phyloP scores from a whole-genome alignment of 805 yeast species.

The Saccharomycopsis schoenii region DNA sequence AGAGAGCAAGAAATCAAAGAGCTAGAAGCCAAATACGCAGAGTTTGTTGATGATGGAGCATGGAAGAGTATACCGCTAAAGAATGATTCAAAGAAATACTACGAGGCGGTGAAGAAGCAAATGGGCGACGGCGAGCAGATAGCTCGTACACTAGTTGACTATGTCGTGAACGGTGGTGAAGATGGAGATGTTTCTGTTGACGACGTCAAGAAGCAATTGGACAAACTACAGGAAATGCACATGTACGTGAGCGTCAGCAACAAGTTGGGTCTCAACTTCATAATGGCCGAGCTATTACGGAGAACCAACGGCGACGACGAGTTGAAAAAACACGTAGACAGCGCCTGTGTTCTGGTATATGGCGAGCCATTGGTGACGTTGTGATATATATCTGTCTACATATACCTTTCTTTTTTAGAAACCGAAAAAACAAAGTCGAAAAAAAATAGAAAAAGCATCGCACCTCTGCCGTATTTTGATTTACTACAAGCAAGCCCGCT shows the following conservation, averaged over 20 bases:
- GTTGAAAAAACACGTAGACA: not conserved
- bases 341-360: not conserved
- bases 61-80: not conserved
- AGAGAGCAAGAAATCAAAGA: constrained; percentile 7
- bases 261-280: not conserved
- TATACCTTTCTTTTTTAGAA: too few species aligned
- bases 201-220: not conserved
- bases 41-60: not conserved
- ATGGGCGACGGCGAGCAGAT: not conserved
- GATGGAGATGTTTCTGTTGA: not conserved
- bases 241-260: not conserved
- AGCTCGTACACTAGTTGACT: not conserved
- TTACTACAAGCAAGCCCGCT: too few species aligned
- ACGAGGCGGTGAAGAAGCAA: not conserved
- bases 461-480: too few species aligned
- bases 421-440: too few species aligned
- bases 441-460: too few species aligned
- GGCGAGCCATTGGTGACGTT: not conserved
- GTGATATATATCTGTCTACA: not conserved
- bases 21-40: constrained; percentile 1
- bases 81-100: not conserved
- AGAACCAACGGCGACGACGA: not conserved
- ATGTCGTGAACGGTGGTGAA: not conserved
- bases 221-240: not conserved
- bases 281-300: not conserved